These are phyloP conservation scores for Exophiala viscosa DNA, from an alignment of 2,329 filamentous ascomycete genomes.

Conservation along the genomic window DNA sequence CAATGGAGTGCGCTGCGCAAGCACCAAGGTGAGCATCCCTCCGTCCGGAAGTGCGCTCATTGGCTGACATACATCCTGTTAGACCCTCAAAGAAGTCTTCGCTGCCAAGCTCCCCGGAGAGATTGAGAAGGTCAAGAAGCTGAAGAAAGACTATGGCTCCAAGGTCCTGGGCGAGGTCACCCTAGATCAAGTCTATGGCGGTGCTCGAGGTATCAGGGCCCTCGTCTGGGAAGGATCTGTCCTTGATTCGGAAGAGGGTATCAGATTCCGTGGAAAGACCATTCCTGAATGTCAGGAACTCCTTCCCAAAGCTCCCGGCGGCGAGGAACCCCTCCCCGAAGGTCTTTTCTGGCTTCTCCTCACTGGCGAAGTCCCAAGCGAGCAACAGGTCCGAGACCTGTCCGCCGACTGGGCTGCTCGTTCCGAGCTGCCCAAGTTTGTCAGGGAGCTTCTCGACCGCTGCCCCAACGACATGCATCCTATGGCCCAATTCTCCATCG, in stretches of 20 bases:
- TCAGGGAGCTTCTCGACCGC: slow-evolving; percentile 99
- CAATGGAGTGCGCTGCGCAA: slow-evolving; percentile 80
- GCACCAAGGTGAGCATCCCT: slow-evolving; percentile 84
- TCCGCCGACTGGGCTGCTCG: slow-evolving; percentile 98
- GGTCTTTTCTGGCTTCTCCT: slow-evolving; percentile 99
- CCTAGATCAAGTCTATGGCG: slow-evolving; percentile 98
- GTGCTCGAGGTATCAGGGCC: slow-evolving; percentile 97
- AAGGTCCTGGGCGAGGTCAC: slow-evolving; percentile 97
- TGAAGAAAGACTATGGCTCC: slow-evolving; percentile 91
- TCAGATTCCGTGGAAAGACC: slow-evolving; percentile 98
- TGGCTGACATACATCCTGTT: slow-evolving; percentile 21
- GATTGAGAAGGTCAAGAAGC: slow-evolving; percentile 98
- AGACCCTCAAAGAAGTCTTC: slow-evolving; percentile 98
- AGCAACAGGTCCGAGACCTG: slow-evolving; percentile 97
- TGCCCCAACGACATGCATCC: slow-evolving; percentile 98
- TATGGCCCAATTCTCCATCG: slow-evolving; percentile 99
- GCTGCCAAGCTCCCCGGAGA: slow-evolving; percentile 92
- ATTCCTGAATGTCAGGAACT: slow-evolving; percentile 98
- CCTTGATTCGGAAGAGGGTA: slow-evolving; percentile 97
- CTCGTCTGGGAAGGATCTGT: slow-evolving; percentile 99
- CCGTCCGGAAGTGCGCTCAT: slow-evolving; percentile 76
- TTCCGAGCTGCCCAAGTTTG: slow-evolving; percentile 93
- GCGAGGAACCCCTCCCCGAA: slow-evolving; percentile 95
- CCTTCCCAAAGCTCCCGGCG: slow-evolving; percentile 93
- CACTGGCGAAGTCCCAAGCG: slow-evolving; percentile 93